phyloP scores from a whole-genome alignment of 495 filamentous ascomycete species.

The Aspergillus biplanus region DNA sequence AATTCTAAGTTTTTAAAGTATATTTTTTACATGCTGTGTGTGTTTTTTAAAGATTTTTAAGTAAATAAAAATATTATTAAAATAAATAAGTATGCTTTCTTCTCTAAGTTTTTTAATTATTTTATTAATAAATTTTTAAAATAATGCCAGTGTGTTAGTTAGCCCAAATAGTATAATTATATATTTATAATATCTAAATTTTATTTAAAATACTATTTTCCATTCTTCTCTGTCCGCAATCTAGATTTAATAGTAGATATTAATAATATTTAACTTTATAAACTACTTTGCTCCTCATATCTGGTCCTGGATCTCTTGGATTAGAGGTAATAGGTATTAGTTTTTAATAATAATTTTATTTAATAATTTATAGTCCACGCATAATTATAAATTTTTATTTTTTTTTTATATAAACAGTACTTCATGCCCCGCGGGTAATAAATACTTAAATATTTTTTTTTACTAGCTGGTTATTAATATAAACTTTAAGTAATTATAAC shows the following conservation, averaged over 20 bases:
- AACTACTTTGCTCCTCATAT: not conserved
- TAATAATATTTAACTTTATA: not conserved
- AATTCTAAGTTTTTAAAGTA: not conserved
- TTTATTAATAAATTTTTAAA: not conserved
- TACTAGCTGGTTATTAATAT: not conserved
- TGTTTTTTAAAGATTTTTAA: not conserved
- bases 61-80: not conserved
- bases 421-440: not conserved
- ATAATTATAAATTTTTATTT: not conserved
- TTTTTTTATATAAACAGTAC: not conserved
- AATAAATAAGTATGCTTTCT: not conserved
- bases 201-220: not conserved
- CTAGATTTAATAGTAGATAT: not conserved
- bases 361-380: too few relatives aligned
- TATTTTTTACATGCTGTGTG: not conserved
- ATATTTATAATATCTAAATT: not conserved
- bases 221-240: not conserved
- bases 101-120: not conserved
- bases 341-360: too few relatives aligned
- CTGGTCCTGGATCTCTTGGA: too few relatives aligned
- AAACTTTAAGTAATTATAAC: not conserved
- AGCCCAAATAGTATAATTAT: not conserved
- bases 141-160: not conserved
- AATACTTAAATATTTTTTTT: not conserved
- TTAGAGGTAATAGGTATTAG: too few relatives aligned